phyloP scores from a whole-genome alignment of 805 yeast species.

The Ogataea nakhonphanomensis region DNA sequence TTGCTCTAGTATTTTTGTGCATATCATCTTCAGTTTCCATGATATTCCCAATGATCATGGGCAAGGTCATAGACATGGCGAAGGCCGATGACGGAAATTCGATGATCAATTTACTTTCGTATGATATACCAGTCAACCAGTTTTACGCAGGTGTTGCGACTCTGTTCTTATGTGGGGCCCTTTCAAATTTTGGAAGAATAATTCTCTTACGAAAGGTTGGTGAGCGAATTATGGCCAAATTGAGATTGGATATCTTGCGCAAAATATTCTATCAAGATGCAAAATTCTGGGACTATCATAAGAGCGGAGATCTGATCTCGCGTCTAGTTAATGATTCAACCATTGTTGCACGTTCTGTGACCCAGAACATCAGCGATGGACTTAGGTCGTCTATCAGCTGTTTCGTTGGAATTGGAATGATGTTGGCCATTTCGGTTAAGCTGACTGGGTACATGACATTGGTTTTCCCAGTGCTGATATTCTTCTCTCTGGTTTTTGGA shows the following conservation, averaged over 20 bases:
- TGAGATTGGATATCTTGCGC: slow-evolving; percentile 72
- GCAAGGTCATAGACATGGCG: slow-evolving; percentile 78
- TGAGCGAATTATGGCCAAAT: slow-evolving; percentile 79
- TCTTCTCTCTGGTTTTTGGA: slow-evolving; percentile 82
- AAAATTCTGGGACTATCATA: slow-evolving; percentile 81
- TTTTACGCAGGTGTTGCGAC: slow-evolving; percentile 62
- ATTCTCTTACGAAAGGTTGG: slow-evolving; percentile 74
- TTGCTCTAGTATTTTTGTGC: slow-evolving; percentile 63
- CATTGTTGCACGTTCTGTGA: slow-evolving; percentile 78
- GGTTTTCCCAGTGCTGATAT: slow-evolving; percentile 77
- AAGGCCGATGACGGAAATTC: slow-evolving; percentile 25
- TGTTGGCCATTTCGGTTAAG: slow-evolving; percentile 81
- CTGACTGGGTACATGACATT: slow-evolving; percentile 78
- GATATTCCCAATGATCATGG: slow-evolving; percentile 79
- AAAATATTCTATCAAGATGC: slow-evolving; percentile 83
- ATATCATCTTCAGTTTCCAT: slow-evolving; percentile 76
- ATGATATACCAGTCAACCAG: slow-evolving; percentile 59
- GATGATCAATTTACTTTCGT: slow-evolving; percentile 27
- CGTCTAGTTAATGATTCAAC: slow-evolving; percentile 86
- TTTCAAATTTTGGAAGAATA: slow-evolving; percentile 80
- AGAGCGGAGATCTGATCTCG: slow-evolving; percentile 89
- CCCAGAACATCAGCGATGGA: slow-evolving; percentile 92
- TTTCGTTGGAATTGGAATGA: slow-evolving; percentile 83
- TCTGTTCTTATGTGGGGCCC: slow-evolving; percentile 68
- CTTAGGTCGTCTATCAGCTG: slow-evolving; percentile 79